These are phyloP conservation scores for Candida frijolesensis DNA, from an alignment of 1,139 yeast genomes.

Conservation along the genomic window DNA sequence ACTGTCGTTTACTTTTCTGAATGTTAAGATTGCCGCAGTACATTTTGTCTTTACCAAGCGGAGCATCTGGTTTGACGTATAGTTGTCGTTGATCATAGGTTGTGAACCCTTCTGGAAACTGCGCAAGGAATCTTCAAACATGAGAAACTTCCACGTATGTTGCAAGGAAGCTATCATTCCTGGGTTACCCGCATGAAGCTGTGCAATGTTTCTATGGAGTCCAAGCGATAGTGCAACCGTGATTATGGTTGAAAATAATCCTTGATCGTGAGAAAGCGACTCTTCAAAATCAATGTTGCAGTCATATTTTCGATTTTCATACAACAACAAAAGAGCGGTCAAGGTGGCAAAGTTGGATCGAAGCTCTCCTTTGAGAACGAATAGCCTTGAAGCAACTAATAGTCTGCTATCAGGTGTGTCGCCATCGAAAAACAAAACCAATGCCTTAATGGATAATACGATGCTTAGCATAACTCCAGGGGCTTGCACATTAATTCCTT, in stretches of 20 bases:
- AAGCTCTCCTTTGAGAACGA: neutral
- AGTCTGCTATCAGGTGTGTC: neutral
- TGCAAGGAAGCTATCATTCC: neutral
- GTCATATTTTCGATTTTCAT: conserved; percentile 5
- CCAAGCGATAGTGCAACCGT: conserved; percentile 1
- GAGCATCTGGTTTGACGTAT: neutral
- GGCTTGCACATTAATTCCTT: neutral
- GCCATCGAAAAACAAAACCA: neutral
- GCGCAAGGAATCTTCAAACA: conserved; percentile 5
- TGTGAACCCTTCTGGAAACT: conserved; percentile 8
- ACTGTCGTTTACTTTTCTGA: conserved; percentile 1
- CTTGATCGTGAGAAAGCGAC: conserved; percentile 4
- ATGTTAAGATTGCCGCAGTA: neutral
- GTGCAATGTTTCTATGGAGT: neutral
- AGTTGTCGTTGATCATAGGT: conserved; percentile 5
- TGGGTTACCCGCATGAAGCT: neutral
- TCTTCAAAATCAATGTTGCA: conserved; percentile 8
- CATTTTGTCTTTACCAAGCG: neutral
- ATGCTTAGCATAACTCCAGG: neutral
- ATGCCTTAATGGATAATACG: neutral
- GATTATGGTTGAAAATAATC: conserved; percentile 1
- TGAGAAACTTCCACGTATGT: conserved; percentile 1
- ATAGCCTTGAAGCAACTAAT: neutral
- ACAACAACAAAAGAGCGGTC: neutral
- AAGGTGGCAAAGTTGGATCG: conserved; percentile 2